Base-by-base conservation (phyloP, 495 filamentous ascomycete species). In the Penicillium canescens region DNA sequence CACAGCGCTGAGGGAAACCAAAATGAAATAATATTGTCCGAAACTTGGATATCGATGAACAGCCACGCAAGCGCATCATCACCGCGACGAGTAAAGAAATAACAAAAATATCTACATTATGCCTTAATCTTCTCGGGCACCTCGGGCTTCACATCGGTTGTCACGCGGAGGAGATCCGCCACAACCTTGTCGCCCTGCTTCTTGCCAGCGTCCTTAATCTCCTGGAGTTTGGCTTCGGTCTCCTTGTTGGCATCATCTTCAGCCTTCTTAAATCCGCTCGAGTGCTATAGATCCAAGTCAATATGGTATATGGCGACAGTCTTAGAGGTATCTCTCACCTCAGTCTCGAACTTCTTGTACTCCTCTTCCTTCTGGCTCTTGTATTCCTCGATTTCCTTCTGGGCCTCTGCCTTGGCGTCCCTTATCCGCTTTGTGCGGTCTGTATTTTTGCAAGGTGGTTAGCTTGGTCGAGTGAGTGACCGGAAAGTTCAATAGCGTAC, bases 311-410 rank as follows among this genome's bases (percentile, higher is more conserved):
- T 35, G 21, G 10, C n/a, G 5, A 7, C 20, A 13, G 12, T 28
- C 7, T 21, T 9, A 34, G 31, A 37, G 37, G 20, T 28, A 42
- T 36, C 35, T 50, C 72, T 64, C 71, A 97, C 94, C 85, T 97
- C 87, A 42, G 87, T 78, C 77, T 98, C 91, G 66, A 94, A 97
- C 70, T 88, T 88, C 80, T 94, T 92, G 80, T 89, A 98, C 70
- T 98, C 93, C 8, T 88, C 85, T 52, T 98, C 95, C 76, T 96
- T 98, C 55, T 88, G 68, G 54, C 86, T 87, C 68, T 84, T 82
- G 80, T 98, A 98, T 35, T 91, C 90, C 46, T 98, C 95, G 63
- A 98, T 96, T 68, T 98, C 92, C 74, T 97, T 96, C 73, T 98
- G 94, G 44, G 94, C 94, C 69, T 98, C 93, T 64, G 82, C 83